Evolutionary conservation across 2,329 filamentous ascomycete species (phyloP), one percentile per base, ranked within the genome.

Genomic region (Geosmithia morbida): DNA sequence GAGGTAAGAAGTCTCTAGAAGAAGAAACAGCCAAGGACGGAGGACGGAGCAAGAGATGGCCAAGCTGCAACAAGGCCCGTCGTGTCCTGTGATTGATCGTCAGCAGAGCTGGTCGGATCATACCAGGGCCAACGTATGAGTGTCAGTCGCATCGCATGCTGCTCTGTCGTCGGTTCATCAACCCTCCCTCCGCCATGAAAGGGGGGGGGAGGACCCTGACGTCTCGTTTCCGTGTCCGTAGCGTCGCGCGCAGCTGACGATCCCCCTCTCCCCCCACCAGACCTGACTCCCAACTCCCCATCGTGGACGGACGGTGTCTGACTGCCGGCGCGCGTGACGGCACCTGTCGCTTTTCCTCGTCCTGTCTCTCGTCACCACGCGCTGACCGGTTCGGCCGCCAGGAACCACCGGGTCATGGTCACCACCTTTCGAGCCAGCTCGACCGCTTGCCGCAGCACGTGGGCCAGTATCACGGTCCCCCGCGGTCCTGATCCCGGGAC

Each of bases 291-390:
- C 4, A 5, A 26, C 46, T 41, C 16, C 48, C 43, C 51, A 26
- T 26, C 22, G 50, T 55, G 51, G 52, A 56, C 59, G 53, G 62
- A 61, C 60, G 55, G 50, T 52, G 46, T 56, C 52, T 53, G 56
- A 50, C 53, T 45, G 46, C 52, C 53, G 53, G 49, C 54, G 55
- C 60, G 52, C 60, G 60, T 63, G 60, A 53, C 55, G 49, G 50
- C 54, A 49, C 49, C 52, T 51, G 46, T 48, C 11, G 20, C 41
- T 44, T 26, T 8, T 26, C 22, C 30, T 47, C 37, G 26, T 22
- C 44, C 50, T 47, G 45, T 48, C 50, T 49, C 51, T 47, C 33
- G 11, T 37, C 33, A 11, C 33, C 33, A 37, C 33, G 33, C 33
- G 33, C 33, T 11, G 13, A 16, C 33, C 13, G 33, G 33, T 16